phyloP scores from a whole-genome alignment of 1,139 yeast species.

The Candida frijolesensis region DNA sequence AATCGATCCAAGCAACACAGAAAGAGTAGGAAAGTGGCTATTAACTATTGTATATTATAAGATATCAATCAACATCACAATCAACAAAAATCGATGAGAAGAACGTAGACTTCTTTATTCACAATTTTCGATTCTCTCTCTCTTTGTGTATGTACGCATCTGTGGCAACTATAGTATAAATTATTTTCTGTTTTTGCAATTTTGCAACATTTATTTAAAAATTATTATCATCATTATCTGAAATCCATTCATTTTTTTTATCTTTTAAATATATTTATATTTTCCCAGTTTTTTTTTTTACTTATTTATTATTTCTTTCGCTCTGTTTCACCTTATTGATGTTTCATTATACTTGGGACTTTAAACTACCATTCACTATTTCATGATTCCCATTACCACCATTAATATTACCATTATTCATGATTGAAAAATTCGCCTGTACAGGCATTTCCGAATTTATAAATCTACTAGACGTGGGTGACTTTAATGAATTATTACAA shows the following conservation, averaged over 20 bases:
- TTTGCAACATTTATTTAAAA: background rate
- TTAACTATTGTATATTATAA: no score
- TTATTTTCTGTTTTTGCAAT: background rate
- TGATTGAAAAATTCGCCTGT: constrained; percentile 6
- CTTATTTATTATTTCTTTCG: no score
- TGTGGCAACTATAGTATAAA: background rate
- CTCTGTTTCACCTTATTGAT: no score
- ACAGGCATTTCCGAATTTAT: constrained; percentile 1
- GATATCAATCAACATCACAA: no score
- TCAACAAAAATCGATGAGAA: no score
- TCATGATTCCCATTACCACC: constrained; percentile 12
- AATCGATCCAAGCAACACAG: no score
- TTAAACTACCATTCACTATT: constrained; percentile 21
- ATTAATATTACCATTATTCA: constrained; percentile 6
- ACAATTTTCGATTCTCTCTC: no score
- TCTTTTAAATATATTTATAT: no score
- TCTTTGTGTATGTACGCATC: no score
- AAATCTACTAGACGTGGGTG: constrained; percentile 8
- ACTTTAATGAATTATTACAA: constrained; percentile 8
- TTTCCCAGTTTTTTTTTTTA: no score
- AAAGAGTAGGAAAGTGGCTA: no score
- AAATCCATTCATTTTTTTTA: background rate
- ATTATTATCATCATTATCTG: constrained; percentile 1
- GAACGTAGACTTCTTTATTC: no score
- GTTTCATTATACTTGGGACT: constrained; percentile 8